These are phyloP conservation scores for Cercospora zeae-maydis DNA, from an alignment of 2,329 filamentous ascomycete species.

Conservation along the genomic window DNA sequence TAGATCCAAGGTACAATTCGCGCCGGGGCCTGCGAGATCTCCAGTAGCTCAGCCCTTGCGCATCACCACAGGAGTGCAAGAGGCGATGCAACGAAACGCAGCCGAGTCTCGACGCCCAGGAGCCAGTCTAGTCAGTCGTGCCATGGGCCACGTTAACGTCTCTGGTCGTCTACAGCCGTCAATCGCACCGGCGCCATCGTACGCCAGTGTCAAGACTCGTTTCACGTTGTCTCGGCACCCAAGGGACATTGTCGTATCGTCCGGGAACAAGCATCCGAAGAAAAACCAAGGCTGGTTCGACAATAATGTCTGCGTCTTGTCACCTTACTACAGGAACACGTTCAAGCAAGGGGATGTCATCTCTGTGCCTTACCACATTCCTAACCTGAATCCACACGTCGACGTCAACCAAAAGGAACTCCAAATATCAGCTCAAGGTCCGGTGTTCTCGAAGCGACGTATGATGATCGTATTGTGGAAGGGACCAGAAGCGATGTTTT, in stretches of 20 bases:
- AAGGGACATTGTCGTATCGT: background rate
- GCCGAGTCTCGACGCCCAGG: too few species aligned
- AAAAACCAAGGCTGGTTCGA: conserved; percentile 3
- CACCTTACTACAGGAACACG: background rate
- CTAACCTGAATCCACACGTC: conserved; percentile 7
- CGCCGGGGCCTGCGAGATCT: background rate
- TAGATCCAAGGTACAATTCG: background rate
- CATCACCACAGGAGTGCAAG: background rate
- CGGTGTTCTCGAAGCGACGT: conserved; percentile 12
- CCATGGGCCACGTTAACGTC: background rate
- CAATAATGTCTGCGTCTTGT: conserved; percentile 2
- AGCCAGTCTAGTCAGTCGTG: background rate
- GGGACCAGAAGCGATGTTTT: background rate
- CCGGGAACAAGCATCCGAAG: background rate
- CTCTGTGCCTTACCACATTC: conserved; percentile 1
- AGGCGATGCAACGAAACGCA: background rate
- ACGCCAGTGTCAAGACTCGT: background rate
- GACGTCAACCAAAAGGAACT: background rate
- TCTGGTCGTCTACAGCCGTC: background rate
- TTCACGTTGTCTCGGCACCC: background rate
- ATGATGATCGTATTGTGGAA: conserved; percentile 17
- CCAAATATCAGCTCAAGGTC: background rate
- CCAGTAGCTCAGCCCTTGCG: background rate
- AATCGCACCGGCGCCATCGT: background rate
- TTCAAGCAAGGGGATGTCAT: conserved; percentile 13